Evolutionary conservation across 2,329 filamentous ascomycete species (phyloP).

Genomic region (Fusarium transvaalense): DNA sequence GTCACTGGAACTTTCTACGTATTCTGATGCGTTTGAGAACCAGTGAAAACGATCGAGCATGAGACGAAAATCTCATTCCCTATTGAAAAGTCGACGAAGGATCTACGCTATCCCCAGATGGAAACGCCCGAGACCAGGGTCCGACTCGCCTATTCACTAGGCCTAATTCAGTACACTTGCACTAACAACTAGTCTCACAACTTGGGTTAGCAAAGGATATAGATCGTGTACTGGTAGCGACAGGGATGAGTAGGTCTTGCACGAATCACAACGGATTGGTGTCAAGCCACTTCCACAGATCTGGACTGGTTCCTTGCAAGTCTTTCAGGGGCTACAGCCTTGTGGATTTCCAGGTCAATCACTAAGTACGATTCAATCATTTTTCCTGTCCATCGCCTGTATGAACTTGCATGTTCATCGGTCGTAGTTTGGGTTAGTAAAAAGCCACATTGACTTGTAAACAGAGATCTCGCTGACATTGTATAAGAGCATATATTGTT

Average conservation of each 20-base stretch:
- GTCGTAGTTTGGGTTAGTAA: no score
- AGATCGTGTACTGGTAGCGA: rapidly evolving
- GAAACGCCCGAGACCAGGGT: conserved; percentile 1
- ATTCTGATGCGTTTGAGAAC: rapidly evolving
- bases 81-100: background rate
- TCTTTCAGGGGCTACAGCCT: conserved; percentile 2
- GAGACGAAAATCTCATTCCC: background rate
- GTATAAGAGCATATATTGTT: no score
- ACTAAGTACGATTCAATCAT: background rate
- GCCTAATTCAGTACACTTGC: background rate
- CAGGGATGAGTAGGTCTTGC: background rate
- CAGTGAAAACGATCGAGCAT: background rate
- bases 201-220: no score
- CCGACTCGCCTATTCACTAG: background rate
- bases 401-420: no score
- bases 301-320: background rate
- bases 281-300: background rate
- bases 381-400: background rate
- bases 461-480: no score
- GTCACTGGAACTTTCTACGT: rapidly evolving
- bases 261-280: background rate
- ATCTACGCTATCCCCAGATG: conserved; percentile 7
- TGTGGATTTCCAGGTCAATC: background rate
- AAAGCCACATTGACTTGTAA: no score
- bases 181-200: no score